These are phyloP conservation scores for Aspergillaceae sp. DNA, from an alignment of 2,329 filamentous ascomycete species.

Conservation along the genomic window DNA sequence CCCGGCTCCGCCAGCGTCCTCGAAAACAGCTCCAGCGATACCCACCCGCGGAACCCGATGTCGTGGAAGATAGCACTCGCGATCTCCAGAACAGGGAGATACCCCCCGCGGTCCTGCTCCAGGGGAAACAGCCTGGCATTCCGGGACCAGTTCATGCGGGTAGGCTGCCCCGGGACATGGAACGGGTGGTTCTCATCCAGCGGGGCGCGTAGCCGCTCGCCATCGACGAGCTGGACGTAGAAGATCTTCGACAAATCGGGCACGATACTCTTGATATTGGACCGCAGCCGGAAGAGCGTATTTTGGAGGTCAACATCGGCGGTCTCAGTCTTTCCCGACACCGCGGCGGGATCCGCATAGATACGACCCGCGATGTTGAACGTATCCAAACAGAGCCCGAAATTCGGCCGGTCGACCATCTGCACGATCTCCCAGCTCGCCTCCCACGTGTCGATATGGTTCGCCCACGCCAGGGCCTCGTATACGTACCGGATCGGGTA, in stretches of 20 bases:
- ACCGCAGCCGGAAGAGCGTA: conserved; percentile 49
- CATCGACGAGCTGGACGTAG: conserved; percentile 70
- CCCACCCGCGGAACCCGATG: conserved; percentile 57
- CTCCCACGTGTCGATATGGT: conserved; percentile 63
- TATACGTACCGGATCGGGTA: conserved; percentile 58
- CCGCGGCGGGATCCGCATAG: conserved; percentile 57
- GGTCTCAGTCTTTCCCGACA: conserved; percentile 44
- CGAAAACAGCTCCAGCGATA: conserved; percentile 65
- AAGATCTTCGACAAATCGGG: conserved; percentile 61
- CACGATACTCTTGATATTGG: conserved; percentile 15
- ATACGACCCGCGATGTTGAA: conserved; percentile 68
- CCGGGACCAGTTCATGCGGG: conserved; percentile 69
- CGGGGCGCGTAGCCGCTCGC: conserved; percentile 52
- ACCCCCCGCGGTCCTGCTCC: conserved; percentile 53
- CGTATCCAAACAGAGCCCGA: conserved; percentile 68
- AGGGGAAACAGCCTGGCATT: conserved; percentile 66
- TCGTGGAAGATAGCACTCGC: conserved; percentile 51
- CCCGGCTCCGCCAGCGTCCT: conserved; percentile 48
- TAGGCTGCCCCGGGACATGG: conserved; percentile 49
- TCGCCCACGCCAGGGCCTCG: conserved; percentile 66
- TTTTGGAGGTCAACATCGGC: conserved; percentile 48
- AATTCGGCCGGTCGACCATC: conserved; percentile 59
- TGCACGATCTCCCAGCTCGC: conserved; percentile 59
- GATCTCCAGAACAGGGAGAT: conserved; percentile 58
- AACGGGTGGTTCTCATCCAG: conserved; percentile 51